Percentiles rank a stretch among this genome's conserved stretches.
Evolutionary conservation across 78 protist species (phyloP).

Genomic region (Parvularia atlantis): DNA sequence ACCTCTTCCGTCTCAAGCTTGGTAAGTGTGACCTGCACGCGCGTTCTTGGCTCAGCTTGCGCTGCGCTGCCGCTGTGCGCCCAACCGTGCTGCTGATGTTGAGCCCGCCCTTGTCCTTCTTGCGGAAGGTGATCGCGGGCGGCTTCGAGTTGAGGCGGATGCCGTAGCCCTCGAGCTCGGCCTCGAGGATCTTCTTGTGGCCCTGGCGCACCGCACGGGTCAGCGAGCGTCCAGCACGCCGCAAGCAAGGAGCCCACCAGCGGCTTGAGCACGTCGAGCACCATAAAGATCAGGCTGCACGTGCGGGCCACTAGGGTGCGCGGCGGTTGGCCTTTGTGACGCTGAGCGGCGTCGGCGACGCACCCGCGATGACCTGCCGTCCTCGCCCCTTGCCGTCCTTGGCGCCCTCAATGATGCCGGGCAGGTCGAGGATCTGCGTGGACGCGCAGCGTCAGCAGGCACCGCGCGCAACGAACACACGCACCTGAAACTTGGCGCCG

Average conservation of each 20-base stretch:
- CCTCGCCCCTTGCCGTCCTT: conserved; percentile 98
- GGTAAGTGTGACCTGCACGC: conserved; percentile 26
- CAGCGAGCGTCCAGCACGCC: too few species aligned
- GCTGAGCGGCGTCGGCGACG: not conserved
- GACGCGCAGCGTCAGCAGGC: too few species aligned
- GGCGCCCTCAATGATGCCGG: conserved; percentile 98
- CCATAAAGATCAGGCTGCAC: conserved; percentile 86
- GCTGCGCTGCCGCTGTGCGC: not conserved
- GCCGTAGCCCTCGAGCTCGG: conserved; percentile 87
- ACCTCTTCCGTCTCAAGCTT: conserved; percentile 63
- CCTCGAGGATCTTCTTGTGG: conserved; percentile 87
- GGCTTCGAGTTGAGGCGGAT: conserved; percentile 94
- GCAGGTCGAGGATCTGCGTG: conserved; percentile 83
- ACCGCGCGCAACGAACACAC: too few species aligned
- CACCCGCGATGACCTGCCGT: conserved; percentile 70
- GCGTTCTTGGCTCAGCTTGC: not conserved
- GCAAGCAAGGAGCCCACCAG: too few species aligned
- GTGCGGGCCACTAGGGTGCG: conserved; percentile 85
- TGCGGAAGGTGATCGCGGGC: conserved; percentile 76
- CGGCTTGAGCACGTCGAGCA: conserved; percentile 92
- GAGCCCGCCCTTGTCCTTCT: conserved; percentile 94
- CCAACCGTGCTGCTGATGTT: conserved; percentile 42
- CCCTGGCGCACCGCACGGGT: too few species aligned
- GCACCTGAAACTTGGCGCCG: conserved; percentile 89
- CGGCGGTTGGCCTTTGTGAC: too few species aligned